These are phyloP conservation scores for Zasmidium citrigriseum DNA, from an alignment of 2,329 filamentous ascomycete genomes.

Conservation along the genomic window DNA sequence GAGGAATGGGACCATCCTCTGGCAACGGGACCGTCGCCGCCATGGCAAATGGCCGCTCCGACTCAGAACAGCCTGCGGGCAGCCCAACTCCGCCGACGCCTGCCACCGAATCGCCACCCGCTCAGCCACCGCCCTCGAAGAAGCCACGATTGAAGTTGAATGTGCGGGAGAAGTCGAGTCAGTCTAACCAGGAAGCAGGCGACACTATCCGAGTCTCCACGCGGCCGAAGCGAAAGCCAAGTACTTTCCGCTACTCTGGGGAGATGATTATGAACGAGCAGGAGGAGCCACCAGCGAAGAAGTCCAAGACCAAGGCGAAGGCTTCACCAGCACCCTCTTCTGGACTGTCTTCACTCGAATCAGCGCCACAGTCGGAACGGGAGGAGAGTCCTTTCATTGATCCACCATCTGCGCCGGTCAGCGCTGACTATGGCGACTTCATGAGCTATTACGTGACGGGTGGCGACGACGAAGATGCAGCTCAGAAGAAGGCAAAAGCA, in stretches of 20 bases:
- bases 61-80: not conserved
- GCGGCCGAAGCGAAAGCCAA: conserved; percentile 22
- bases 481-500: conserved; percentile 7
- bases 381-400: conserved; percentile 23
- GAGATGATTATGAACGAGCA: conserved; percentile 18
- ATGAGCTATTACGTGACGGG: conserved; percentile 35
- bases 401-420: conserved; percentile 14
- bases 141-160: conserved; percentile 31
- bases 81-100: conserved; percentile 3
- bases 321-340: conserved; percentile 24
- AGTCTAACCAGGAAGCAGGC: conserved; percentile 8
- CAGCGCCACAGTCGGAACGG: conserved; percentile 17
- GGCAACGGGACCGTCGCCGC: conserved; percentile 2
- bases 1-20: conserved; percentile 25
- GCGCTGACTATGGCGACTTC: conserved; percentile 34
- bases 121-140: conserved; percentile 25
- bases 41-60: conserved; percentile 6
- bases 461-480: conserved; percentile 22
- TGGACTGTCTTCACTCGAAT: conserved; percentile 22
- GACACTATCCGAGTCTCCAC: conserved; percentile 27
- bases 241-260: conserved; percentile 20
- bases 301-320: conserved; percentile 3
- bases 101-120: conserved; percentile 9
- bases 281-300: conserved; percentile 1
- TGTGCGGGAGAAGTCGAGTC: conserved; percentile 23